Conservation (phyloP, 108 stramenopile genomes). For the Cyclotella distinguenda region DNA sequence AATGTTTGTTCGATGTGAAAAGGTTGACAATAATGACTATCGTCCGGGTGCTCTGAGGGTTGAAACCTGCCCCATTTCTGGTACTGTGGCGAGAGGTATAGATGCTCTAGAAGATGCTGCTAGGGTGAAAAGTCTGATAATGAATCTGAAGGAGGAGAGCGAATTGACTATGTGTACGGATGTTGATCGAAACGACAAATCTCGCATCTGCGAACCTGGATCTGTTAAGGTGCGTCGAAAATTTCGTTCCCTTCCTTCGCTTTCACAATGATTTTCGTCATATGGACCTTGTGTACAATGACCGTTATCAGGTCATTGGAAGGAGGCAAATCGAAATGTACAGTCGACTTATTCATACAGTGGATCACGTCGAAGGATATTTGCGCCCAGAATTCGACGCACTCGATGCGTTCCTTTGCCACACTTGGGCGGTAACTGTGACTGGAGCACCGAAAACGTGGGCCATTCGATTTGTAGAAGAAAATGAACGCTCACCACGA, state of each 20-base stretch:
- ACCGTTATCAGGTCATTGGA: slow-evolving; percentile 89
- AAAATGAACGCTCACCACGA: slow-evolving; percentile 90
- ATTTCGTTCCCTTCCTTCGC: not conserved
- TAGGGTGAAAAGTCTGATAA: slow-evolving; percentile 88
- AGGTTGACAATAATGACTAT: slow-evolving; percentile 79
- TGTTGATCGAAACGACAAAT: slow-evolving; percentile 98
- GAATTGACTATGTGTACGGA: slow-evolving; percentile 99
- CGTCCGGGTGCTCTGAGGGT: slow-evolving; percentile 87
- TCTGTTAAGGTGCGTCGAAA: slow-evolving; percentile 67
- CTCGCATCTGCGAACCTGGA: slow-evolving; percentile 96
- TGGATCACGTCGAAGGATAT: slow-evolving; percentile 98
- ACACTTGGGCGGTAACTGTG: slow-evolving; percentile 99
- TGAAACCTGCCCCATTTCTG: slow-evolving; percentile 98
- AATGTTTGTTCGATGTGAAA: slow-evolving; percentile 98
- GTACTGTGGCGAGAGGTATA: slow-evolving; percentile 95
- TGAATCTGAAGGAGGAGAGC: slow-evolving; percentile 95
- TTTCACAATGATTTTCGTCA: not conserved
- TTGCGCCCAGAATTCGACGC: slow-evolving; percentile 95
- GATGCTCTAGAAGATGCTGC: slow-evolving; percentile 97
- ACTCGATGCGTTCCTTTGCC: slow-evolving; percentile 96
- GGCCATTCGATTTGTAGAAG: slow-evolving; percentile 98
- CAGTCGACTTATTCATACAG: slow-evolving; percentile 96
- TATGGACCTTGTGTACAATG: no score
- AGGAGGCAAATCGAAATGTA: slow-evolving; percentile 99
- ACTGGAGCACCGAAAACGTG: slow-evolving; percentile 98